Evolutionary conservation across 306 rosid species (phyloP).

Genomic region (Alnus rubra): DNA sequence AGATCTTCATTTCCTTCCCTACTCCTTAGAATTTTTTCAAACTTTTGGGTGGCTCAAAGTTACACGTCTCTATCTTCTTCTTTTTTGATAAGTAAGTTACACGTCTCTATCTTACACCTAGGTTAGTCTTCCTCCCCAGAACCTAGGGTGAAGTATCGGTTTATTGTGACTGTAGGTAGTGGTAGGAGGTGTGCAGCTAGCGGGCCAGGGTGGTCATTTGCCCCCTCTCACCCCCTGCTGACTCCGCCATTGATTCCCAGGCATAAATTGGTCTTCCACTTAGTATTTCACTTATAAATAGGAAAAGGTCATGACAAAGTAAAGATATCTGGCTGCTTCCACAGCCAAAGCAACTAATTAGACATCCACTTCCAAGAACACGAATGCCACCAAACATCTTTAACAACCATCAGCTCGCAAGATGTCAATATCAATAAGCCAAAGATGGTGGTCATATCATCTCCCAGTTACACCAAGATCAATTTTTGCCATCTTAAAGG

Average conservation of each 20-base stretch:
- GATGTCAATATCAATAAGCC: not conserved
- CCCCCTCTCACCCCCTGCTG: too few relatives aligned
- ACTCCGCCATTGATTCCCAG: not conserved
- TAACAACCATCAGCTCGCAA: not conserved
- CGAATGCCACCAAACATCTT: not conserved
- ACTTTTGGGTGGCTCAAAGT: too few relatives aligned
- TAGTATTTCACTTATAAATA: not conserved
- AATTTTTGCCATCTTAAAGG: not conserved
- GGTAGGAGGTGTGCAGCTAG: too few relatives aligned
- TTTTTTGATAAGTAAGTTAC: too few relatives aligned
- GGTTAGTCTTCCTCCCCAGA: too few relatives aligned
- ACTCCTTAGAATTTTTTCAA: too few relatives aligned
- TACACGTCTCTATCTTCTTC: too few relatives aligned
- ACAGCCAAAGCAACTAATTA: not conserved
- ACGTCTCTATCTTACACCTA: too few relatives aligned
- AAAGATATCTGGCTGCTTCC: not conserved
- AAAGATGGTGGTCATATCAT: not conserved
- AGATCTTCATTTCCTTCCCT: too few relatives aligned
- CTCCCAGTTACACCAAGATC: conserved; percentile 3
- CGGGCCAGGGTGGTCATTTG: too few relatives aligned
- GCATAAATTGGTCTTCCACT: not conserved
- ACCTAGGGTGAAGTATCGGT: too few relatives aligned
- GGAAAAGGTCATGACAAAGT: not conserved
- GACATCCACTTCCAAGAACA: not conserved
- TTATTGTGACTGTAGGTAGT: too few relatives aligned